Conservation (phyloP, 2,329 filamentous ascomycete genomes). For the Venturia asperata region DNA sequence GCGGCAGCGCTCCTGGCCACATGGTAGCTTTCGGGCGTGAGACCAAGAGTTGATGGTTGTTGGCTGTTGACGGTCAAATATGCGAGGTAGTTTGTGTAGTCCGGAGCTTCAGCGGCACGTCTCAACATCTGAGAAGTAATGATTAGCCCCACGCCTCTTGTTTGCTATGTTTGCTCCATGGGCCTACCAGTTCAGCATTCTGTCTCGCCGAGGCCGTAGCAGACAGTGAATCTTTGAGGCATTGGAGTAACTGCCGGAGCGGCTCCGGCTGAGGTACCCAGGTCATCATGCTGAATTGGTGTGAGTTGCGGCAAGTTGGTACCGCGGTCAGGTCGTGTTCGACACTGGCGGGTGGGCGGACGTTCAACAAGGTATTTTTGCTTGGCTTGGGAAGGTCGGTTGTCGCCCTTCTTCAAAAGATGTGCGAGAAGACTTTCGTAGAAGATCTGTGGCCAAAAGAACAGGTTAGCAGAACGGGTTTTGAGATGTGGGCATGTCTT, state of each 20-base stretch:
- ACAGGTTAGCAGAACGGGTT: constrained; percentile 4
- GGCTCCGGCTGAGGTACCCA: constrained; percentile 89
- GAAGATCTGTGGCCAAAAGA: neutral
- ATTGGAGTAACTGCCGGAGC: constrained; percentile 80
- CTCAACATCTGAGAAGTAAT: constrained; percentile 66
- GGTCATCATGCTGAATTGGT: constrained; percentile 51
- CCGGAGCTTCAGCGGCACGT: constrained; percentile 79
- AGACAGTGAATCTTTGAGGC: constrained; percentile 85
- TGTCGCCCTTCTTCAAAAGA: neutral
- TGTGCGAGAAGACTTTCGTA: neutral
- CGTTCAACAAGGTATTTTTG: neutral
- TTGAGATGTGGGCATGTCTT: neutral
- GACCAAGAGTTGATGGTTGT: constrained; percentile 52
- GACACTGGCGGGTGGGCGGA: neutral
- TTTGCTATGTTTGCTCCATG: constrained; percentile 15
- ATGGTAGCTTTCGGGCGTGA: constrained; percentile 57
- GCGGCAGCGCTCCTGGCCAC: constrained; percentile 79
- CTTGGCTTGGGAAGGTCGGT: neutral
- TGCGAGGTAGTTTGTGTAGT: constrained; percentile 95
- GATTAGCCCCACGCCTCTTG: neutral
- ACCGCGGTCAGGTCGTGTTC: neutral
- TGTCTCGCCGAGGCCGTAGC: constrained; percentile 74
- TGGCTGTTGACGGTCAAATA: constrained; percentile 74
- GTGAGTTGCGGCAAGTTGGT: constrained; percentile 1
- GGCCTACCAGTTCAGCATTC: constrained; percentile 76